Percentiles rank a stretch among this genome's conserved stretches.
These are phyloP conservation scores for Hypocrella siamensis DNA, from an alignment of 2,329 filamentous ascomycete species.

Conservation along the genomic window DNA sequence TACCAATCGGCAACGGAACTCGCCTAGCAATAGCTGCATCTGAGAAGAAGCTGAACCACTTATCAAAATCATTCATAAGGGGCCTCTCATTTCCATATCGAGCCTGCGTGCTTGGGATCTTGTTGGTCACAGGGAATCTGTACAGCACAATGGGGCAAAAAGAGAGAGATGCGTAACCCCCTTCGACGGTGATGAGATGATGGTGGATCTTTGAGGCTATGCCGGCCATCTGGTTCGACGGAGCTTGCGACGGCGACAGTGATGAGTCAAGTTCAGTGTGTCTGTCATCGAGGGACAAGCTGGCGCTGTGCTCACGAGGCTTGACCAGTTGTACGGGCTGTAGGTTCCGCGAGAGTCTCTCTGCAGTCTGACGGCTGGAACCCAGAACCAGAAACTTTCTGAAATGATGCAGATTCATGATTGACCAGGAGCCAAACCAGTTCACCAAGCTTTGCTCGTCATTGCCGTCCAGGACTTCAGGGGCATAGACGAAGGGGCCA, in stretches of 20 bases:
- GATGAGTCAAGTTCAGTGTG: background rate
- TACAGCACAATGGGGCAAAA: conserved; percentile 17
- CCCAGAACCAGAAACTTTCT: conserved; percentile 41
- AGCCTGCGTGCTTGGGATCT: conserved; percentile 10
- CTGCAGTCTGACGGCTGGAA: conserved; percentile 14
- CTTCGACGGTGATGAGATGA: conserved; percentile 1
- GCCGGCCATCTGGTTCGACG: too few relatives aligned
- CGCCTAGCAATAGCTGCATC: too few relatives aligned
- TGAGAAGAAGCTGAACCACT: conserved; percentile 12
- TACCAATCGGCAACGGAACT: too few relatives aligned
- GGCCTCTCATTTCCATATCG: conserved; percentile 8
- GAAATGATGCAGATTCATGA: conserved; percentile 29
- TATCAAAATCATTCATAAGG: conserved; percentile 8
- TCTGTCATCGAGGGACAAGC: background rate
- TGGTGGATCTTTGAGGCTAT: background rate
- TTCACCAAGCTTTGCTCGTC: conserved; percentile 48
- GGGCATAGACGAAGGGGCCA: conserved; percentile 27
- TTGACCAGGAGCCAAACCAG: conserved; percentile 46
- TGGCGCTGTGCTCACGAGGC: background rate
- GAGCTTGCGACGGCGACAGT: background rate
- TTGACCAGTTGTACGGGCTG: conserved; percentile 2
- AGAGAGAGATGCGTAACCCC: background rate
- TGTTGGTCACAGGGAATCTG: conserved; percentile 24
- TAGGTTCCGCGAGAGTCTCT: conserved; percentile 11
- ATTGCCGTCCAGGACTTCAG: conserved; percentile 32